These are phyloP conservation scores for Myxozyma mucilagina DNA, from an alignment of 805 yeast genomes.

Conservation along the genomic window DNA sequence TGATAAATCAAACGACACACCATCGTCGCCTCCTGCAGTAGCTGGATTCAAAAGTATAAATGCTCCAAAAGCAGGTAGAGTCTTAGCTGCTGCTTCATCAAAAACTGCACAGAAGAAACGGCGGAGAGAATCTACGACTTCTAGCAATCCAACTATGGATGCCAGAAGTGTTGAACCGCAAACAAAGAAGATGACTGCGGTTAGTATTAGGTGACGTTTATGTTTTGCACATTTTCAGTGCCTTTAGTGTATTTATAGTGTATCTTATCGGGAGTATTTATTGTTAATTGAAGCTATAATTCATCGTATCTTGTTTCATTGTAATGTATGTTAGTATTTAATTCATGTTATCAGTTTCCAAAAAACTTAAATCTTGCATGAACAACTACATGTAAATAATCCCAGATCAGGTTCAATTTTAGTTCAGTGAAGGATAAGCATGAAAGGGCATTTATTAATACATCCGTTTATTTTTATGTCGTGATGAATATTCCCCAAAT, in stretches of 20 bases:
- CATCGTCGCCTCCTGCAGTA: conserved; percentile 3
- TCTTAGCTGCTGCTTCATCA: not conserved
- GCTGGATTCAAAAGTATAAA: conserved; percentile 32
- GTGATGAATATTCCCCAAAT: not conserved
- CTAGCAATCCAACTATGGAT: conserved; percentile 16
- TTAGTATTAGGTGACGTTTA: not conserved
- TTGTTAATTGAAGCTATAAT: too few relatives aligned
- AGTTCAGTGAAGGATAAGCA: not conserved
- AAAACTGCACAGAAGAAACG: conserved; percentile 27
- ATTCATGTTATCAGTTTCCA: too few relatives aligned
- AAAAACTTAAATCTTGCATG: too few relatives aligned
- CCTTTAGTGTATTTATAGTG: not conserved
- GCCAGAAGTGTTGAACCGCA: not conserved
- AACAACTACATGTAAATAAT: not conserved
- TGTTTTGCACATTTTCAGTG: not conserved
- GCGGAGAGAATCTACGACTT: conserved; percentile 41
- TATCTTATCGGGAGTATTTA: too few relatives aligned
- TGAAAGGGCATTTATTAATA: not conserved
- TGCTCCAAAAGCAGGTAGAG: not conserved
- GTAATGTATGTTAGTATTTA: too few relatives aligned
- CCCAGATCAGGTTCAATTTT: not conserved
- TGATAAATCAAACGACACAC: conserved; percentile 8
- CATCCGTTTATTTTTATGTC: not conserved
- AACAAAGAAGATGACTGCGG: not conserved
- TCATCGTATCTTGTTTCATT: too few relatives aligned